Base-by-base conservation (phyloP, 2,329 filamentous ascomycete species). In the Endoconidiophora polonica region DNA sequence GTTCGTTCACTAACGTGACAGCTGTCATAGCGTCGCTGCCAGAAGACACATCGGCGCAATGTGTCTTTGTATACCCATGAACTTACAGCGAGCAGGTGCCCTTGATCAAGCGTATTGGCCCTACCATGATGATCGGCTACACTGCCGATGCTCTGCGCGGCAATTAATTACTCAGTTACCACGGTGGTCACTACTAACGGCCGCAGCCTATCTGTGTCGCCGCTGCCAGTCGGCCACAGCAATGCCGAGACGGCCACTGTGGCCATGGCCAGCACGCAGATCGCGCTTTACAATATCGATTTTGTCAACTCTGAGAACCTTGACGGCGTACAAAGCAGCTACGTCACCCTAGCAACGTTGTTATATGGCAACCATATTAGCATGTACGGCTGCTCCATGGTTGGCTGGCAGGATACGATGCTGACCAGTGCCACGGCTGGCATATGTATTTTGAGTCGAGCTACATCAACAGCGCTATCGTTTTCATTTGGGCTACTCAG, bases 211-310 rank as follows among this genome's bases (percentile, higher is more conserved):
- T 33, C 62, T 9, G 47, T 49, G 7, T 49, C 16, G 61, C 68
- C 50, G 65, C 65, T 0, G 7, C 47, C 47, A 2, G 20, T 16
- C 12, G 40, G 47, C 18, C 55, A 67, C 39, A 70, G 60, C 56
- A 74, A 81, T 54, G 77, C 81, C 54, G 59, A 61, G 52, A 78
- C 66, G 1, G 68, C 63, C 1, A 69, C 68, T 0, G 60, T 72
- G 24, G 59, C 66, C 7, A 64, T 69, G 23, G 63, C 66, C 56
- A 67, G 71, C 0, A 58, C 61, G 4, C 68, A 73, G 56, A 68
- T 80, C 52, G 73, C 71, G 56, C 62, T 80, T 16, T 82, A 81
- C 65, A 81, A 81, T 55, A 66, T 82, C 59, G 76, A 72, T 49
- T 61, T 72, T 9, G 61, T 62, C 10, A 73, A 72, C 55, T 63